A percentile compares a stretch with the other conserved stretches of the same genome.
phyloP scores from a whole-genome alignment of 23 red algal genomes.

The Gracilaria vermiculophylla region DNA sequence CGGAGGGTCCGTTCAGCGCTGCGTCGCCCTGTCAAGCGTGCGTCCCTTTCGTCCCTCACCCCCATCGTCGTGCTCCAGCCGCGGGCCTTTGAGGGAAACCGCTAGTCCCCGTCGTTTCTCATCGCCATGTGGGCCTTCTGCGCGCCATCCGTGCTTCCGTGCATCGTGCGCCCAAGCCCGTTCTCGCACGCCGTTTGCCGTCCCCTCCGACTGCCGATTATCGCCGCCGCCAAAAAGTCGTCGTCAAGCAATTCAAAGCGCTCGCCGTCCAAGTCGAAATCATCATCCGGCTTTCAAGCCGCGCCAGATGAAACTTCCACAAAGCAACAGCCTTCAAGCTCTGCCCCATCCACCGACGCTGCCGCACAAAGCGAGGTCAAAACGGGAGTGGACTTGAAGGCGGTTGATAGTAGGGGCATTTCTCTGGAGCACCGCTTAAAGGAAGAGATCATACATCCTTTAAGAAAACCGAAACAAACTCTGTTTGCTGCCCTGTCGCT shows the following conservation, averaged over 20 bases:
- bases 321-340: not conserved
- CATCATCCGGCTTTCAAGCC: not conserved
- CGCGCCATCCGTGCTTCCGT: not conserved
- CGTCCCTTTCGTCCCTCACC: no score
- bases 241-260: not conserved
- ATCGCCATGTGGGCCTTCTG: not conserved
- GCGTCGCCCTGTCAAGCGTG: no score
- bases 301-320: not conserved
- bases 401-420: conserved; percentile 21
- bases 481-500: conserved; percentile 43
- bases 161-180: not conserved
- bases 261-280: not conserved
- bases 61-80: not conserved
- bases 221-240: not conserved
- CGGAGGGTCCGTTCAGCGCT: no score
- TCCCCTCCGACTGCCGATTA: not conserved
- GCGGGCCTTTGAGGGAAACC: not conserved
- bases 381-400: not conserved
- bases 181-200: not conserved
- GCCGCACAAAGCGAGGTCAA: not conserved
- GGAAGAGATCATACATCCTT: conserved; percentile 61
- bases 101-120: not conserved
- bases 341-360: not conserved
- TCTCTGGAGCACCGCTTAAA: conserved; percentile 54
- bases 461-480: conserved; percentile 56